These are phyloP conservation scores for Backusella tuberculispora DNA, from an alignment of 192 early-diverging fungal species.

Conservation along the genomic window DNA sequence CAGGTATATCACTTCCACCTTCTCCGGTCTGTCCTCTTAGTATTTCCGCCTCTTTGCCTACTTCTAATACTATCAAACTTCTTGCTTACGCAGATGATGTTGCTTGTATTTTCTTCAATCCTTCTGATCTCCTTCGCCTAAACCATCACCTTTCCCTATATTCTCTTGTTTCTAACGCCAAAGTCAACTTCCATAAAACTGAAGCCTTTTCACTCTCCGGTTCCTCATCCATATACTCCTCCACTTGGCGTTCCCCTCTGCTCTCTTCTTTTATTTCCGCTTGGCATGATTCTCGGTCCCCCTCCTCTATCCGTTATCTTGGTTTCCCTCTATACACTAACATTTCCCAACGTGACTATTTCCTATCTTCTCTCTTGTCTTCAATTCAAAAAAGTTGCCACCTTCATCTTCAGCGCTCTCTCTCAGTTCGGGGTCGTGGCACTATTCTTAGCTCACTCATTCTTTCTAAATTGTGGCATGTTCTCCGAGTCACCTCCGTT, in stretches of 20 bases:
- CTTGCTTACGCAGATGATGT: slow-evolving; percentile 31
- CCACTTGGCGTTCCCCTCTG: background rate
- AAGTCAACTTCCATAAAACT: slow-evolving; percentile 15
- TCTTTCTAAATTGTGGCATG: slow-evolving; percentile 1
- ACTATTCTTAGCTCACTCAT: background rate
- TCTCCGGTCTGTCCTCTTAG: background rate
- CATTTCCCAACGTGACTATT: background rate
- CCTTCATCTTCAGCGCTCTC: background rate
- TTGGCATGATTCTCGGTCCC: background rate
- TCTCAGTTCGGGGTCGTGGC: background rate
- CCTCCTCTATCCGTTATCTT: background rate
- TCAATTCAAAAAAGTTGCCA: background rate
- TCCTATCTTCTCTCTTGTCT: background rate
- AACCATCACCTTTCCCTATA: background rate
- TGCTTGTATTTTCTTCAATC: background rate
- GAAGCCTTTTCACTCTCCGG: background rate
- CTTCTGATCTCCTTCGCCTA: background rate
- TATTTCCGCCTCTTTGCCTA: too few relatives aligned
- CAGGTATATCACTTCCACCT: background rate
- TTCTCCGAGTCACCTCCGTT: slow-evolving; percentile 5
- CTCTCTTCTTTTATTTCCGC: background rate
- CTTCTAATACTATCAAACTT: background rate
- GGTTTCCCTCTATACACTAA: background rate
- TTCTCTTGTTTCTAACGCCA: slow-evolving; percentile 6
- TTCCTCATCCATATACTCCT: background rate